These are phyloP conservation scores for Orychophragmus violaceus DNA, from an alignment of 345 rosid genomes.

Conservation along the genomic window DNA sequence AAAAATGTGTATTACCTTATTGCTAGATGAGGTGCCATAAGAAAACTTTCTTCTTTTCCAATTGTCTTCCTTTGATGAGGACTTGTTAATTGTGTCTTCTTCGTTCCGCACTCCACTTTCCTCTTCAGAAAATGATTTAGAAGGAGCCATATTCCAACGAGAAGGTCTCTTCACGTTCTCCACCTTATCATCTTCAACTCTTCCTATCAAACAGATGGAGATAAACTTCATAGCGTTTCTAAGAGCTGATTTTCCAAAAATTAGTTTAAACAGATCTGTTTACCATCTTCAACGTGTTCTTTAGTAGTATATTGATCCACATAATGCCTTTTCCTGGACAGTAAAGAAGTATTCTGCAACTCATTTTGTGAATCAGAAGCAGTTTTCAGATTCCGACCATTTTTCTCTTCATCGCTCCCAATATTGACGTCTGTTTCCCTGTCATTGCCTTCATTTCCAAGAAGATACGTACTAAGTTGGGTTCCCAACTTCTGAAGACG, in stretches of 20 bases:
- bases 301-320: constrained; percentile 33
- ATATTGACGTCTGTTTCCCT: constrained; percentile 57
- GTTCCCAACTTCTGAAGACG: constrained; percentile 66
- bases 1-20: constrained; percentile 43
- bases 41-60: constrained; percentile 47
- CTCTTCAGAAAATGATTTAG: constrained; percentile 33
- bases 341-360: constrained; percentile 34
- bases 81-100: constrained; percentile 26
- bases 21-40: constrained; percentile 30
- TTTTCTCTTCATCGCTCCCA: constrained; percentile 59
- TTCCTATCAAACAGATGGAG: constrained; percentile 20
- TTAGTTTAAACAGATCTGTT: background rate
- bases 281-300: constrained; percentile 41
- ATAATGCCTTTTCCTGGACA: constrained; percentile 36
- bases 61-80: constrained; percentile 39
- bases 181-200: constrained; percentile 28
- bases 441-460: constrained; percentile 45
- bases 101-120: constrained; percentile 37
- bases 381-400: constrained; percentile 22
- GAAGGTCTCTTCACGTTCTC: constrained; percentile 33
- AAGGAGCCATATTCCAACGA: constrained; percentile 35
- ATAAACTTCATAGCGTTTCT: background rate
- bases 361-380: constrained; percentile 33
- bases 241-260: background rate
- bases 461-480: constrained; percentile 52